A percentile compares a stretch with the other conserved stretches of the same genome.
Evolutionary conservation across 2,329 filamentous ascomycete species (phyloP).

Genomic region (Xylariales sp.): DNA sequence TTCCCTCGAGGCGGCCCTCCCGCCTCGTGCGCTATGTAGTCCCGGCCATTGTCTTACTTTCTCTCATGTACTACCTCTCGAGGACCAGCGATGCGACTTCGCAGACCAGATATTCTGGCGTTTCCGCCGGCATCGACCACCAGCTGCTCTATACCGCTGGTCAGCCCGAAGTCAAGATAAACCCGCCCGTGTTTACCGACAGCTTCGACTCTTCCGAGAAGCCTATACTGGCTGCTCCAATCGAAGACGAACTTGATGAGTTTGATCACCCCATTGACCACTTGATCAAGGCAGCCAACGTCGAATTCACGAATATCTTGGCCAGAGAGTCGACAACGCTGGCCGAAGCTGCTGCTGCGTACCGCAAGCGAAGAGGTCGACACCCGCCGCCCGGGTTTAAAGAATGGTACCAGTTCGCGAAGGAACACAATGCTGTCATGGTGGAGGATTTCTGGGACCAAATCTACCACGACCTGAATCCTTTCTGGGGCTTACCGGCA

Average conservation of each 20-base stretch:
- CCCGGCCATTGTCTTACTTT: slow-evolving; percentile 29
- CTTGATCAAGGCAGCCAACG: slow-evolving; percentile 35
- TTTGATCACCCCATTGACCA: slow-evolving; percentile 44
- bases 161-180: too few relatives aligned
- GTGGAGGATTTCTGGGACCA: slow-evolving; percentile 49
- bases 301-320: slow-evolving; percentile 32
- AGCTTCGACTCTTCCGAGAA: slow-evolving; percentile 7
- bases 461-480: slow-evolving; percentile 46
- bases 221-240: slow-evolving; percentile 8
- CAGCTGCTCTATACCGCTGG: slow-evolving; percentile 1
- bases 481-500: slow-evolving; percentile 51
- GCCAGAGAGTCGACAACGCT: slow-evolving; percentile 37
- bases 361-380: slow-evolving; percentile 40
- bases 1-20: slow-evolving; percentile 37
- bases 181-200: too few relatives aligned
- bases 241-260: slow-evolving; percentile 10
- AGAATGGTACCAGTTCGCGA: slow-evolving; percentile 41
- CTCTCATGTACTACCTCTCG: slow-evolving; percentile 28
- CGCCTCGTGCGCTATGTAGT: slow-evolving; percentile 37
- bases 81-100: too few relatives aligned
- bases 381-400: slow-evolving; percentile 47
- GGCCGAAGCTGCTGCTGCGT: slow-evolving; percentile 37
- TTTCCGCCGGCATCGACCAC: slow-evolving; percentile 9
- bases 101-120: too few relatives aligned
- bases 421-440: slow-evolving; percentile 34